A percentile compares a stretch with the other conserved stretches of the same genome.
Conservation (phyloP, 176 grass and related monocot species). For the Carex scoparia region DNA sequence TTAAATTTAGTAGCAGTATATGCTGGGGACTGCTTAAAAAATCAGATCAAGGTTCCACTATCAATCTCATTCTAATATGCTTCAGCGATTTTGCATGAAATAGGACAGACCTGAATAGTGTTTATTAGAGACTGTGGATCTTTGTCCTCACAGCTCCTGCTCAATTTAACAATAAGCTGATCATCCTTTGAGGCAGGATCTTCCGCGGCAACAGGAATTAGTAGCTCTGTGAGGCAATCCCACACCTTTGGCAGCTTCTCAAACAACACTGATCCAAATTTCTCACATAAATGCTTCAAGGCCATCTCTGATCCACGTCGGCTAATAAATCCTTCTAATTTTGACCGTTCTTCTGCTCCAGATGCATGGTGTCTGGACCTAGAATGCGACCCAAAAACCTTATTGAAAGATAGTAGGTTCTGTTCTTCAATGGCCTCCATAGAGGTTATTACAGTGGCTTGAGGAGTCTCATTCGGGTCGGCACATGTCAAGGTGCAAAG, state of each 20-base stretch:
- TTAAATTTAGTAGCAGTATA: background rate
- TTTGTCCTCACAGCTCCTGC: constrained; percentile 63
- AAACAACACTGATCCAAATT: constrained; percentile 81
- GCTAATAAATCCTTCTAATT: constrained; percentile 82
- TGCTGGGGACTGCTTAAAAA: background rate
- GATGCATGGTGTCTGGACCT: constrained; percentile 55
- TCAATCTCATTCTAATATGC: background rate
- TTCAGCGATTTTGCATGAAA: constrained; percentile 15
- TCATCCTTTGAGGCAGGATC: constrained; percentile 45
- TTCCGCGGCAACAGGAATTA: constrained; percentile 50
- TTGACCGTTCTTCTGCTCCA: constrained; percentile 65
- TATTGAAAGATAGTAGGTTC: constrained; percentile 71
- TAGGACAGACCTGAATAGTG: constrained; percentile 79
- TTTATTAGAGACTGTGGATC: constrained; percentile 94
- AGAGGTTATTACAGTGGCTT: constrained; percentile 83
- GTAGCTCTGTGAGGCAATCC: constrained; percentile 90
- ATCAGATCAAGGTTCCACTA: background rate
- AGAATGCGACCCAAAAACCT: constrained; percentile 38
- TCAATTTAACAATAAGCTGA: constrained; percentile 47
- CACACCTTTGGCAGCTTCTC: constrained; percentile 88
- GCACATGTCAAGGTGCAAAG: constrained; percentile 82
- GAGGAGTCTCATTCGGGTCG: constrained; percentile 78
- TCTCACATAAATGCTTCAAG: constrained; percentile 84
- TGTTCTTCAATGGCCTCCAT: constrained; percentile 90
- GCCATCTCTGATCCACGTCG: constrained; percentile 83